phyloP scores from a whole-genome alignment of 2,329 filamentous ascomycete genomes.

The Phaeosphaeriaceae sp. region DNA sequence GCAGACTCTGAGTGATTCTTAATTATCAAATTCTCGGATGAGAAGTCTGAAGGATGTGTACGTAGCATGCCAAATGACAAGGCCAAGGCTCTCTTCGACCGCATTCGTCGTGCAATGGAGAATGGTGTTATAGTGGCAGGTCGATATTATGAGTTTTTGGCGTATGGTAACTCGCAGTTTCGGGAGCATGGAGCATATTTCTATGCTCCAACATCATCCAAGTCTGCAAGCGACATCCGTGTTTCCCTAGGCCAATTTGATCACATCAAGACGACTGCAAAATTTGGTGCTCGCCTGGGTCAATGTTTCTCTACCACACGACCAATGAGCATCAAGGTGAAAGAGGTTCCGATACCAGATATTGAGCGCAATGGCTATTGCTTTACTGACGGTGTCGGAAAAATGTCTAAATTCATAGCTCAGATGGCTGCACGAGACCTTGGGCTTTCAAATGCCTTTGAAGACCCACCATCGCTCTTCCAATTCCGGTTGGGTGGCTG shows the following conservation, averaged over 20 bases:
- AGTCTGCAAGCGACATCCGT: slow-evolving; percentile 78
- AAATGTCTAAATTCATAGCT: slow-evolving; percentile 81
- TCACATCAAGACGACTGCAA: slow-evolving; percentile 83
- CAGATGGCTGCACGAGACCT: slow-evolving; percentile 75
- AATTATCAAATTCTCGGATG: slow-evolving; percentile 87
- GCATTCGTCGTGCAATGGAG: slow-evolving; percentile 72
- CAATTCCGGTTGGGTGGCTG: slow-evolving; percentile 93
- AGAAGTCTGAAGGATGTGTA: slow-evolving; percentile 61
- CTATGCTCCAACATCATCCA: slow-evolving; percentile 73
- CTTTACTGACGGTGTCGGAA: slow-evolving; percentile 93
- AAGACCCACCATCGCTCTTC: slow-evolving; percentile 75
- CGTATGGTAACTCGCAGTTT: slow-evolving; percentile 94
- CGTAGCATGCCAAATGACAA: slow-evolving; percentile 37
- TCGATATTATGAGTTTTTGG: slow-evolving; percentile 85
- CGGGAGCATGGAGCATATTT: slow-evolving; percentile 92
- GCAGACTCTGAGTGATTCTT: slow-evolving; percentile 79
- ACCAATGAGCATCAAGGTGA: slow-evolving; percentile 69
- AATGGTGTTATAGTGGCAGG: slow-evolving; percentile 85
- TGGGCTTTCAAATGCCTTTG: slow-evolving; percentile 60
- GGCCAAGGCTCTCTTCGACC: slow-evolving; percentile 69
- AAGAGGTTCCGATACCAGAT: slow-evolving; percentile 68
- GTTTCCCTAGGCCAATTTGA: slow-evolving; percentile 85
- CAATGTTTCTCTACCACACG: slow-evolving; percentile 96
- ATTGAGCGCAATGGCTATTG: slow-evolving; percentile 70
- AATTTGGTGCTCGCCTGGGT: slow-evolving; percentile 85